These are phyloP conservation scores for Rhynchosporium agropyri DNA, from an alignment of 2,329 filamentous ascomycete species.

Conservation along the genomic window DNA sequence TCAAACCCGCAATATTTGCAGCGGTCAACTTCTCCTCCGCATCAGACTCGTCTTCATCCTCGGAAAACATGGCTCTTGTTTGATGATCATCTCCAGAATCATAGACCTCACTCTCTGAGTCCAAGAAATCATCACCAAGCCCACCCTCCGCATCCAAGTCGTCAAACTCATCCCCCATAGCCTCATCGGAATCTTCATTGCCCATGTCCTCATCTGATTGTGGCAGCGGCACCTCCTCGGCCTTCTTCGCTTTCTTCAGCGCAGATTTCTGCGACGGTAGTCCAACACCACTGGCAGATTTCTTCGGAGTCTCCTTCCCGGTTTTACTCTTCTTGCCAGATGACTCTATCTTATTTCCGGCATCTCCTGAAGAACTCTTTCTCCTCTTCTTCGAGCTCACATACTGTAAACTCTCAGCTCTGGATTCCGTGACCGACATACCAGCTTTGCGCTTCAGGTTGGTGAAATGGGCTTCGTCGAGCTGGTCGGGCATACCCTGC, in stretches of 20 bases:
- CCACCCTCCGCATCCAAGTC: slow-evolving; percentile 41
- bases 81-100: slow-evolving; percentile 58
- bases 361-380: slow-evolving; percentile 48
- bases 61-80: slow-evolving; percentile 80
- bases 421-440: slow-evolving; percentile 61
- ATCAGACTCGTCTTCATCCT: slow-evolving; percentile 88
- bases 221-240: slow-evolving; percentile 48
- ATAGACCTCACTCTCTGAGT: slow-evolving; percentile 45
- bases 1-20: slow-evolving; percentile 92
- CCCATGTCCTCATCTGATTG: slow-evolving; percentile 47
- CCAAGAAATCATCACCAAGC: slow-evolving; percentile 62
- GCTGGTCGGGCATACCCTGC: slow-evolving; percentile 81
- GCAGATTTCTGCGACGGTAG: slow-evolving; percentile 42
- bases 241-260: slow-evolving; percentile 42
- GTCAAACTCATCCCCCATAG: slow-evolving; percentile 50
- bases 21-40: slow-evolving; percentile 89
- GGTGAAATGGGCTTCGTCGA: slow-evolving; percentile 78
- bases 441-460: slow-evolving; percentile 84
- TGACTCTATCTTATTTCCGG: slow-evolving; percentile 35
- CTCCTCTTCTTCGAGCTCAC: slow-evolving; percentile 66
- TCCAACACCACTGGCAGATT: slow-evolving; percentile 42
- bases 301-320: slow-evolving; percentile 41
- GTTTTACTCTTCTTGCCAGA: slow-evolving; percentile 48
- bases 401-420: slow-evolving; percentile 50
- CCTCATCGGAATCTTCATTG: slow-evolving; percentile 49